Percentiles rank a stretch among this genome's conserved stretches.
Evolutionary conservation across 129 eudicot species (phyloP).

Genomic region (Silybum marianum): DNA sequence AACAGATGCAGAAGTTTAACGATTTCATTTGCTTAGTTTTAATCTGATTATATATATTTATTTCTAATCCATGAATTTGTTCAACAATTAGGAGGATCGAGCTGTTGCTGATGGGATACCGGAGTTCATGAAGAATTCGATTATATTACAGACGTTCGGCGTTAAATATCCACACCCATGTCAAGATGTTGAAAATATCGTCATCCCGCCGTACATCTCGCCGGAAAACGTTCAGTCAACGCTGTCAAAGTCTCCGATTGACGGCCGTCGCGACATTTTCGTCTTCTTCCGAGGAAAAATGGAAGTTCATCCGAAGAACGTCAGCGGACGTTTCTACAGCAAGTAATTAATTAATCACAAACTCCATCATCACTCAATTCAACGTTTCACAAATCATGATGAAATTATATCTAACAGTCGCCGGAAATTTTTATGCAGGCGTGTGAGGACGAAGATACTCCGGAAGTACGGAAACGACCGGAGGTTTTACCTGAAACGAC

Average conservation of each 20-base stretch:
- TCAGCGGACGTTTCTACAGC: conserved; percentile 93
- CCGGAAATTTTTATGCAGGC: conserved; percentile 35
- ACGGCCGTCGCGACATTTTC: conserved; percentile 78
- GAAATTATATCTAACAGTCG: neutral
- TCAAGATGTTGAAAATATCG: conserved; percentile 65
- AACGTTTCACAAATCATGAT: neutral
- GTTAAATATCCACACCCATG: conserved; percentile 78
- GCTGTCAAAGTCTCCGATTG: conserved; percentile 51
- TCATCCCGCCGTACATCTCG: conserved; percentile 77
- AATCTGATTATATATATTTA: neutral
- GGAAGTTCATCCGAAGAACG: conserved; percentile 92
- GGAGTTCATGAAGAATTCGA: conserved; percentile 65
- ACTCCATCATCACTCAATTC: neutral
- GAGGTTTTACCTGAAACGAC: conserved; percentile 68
- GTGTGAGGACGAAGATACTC: conserved; percentile 70
- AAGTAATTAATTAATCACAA: conserved; percentile 45
- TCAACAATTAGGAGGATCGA: conserved; percentile 58
- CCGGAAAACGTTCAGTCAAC: conserved; percentile 59
- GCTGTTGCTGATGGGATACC: conserved; percentile 85
- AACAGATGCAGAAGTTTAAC: neutral
- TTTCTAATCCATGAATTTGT: neutral
- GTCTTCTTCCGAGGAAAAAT: conserved; percentile 90
- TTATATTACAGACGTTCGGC: conserved; percentile 86
- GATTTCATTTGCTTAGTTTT: neutral
- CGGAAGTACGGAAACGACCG: conserved; percentile 64